These are phyloP conservation scores for Monosporascus sp. DNA, from an alignment of 2,329 filamentous ascomycete genomes.

Conservation along the genomic window DNA sequence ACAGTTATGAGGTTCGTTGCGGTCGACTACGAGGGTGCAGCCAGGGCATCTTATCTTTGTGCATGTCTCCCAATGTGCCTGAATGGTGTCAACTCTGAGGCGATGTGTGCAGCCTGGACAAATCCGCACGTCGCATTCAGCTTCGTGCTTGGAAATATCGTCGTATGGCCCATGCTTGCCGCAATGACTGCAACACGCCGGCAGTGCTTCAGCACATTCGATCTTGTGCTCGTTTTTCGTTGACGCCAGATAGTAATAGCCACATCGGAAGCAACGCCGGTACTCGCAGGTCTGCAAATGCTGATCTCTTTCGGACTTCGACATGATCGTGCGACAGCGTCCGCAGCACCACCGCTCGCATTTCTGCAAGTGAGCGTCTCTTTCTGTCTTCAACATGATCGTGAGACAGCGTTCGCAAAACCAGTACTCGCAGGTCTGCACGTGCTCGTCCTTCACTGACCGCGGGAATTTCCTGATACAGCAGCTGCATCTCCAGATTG, in stretches of 20 bases:
- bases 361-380: background rate
- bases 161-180: background rate
- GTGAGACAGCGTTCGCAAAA: background rate
- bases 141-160: background rate
- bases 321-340: background rate
- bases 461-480: background rate
- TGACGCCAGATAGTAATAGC: background rate
- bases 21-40: no score
- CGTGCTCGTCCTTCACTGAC: background rate
- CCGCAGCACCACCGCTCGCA: background rate
- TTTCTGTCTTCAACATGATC: background rate
- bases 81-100: no score
- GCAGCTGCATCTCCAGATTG: background rate
- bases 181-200: background rate
- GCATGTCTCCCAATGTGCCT: no score
- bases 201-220: background rate
- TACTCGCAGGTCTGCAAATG: conserved; percentile 1
- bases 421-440: conserved; percentile 1
- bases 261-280: background rate
- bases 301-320: conserved; percentile 1
- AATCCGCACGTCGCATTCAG: background rate
- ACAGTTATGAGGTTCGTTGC: no score
- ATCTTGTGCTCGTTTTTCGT: background rate
- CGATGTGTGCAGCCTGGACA: no score
- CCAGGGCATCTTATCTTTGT: no score